Evolutionary conservation across 1,284 basidiomycete species (phyloP), one percentile per base, ranked within the genome.

Genomic region (Tetrapyrgos nigripes): DNA sequence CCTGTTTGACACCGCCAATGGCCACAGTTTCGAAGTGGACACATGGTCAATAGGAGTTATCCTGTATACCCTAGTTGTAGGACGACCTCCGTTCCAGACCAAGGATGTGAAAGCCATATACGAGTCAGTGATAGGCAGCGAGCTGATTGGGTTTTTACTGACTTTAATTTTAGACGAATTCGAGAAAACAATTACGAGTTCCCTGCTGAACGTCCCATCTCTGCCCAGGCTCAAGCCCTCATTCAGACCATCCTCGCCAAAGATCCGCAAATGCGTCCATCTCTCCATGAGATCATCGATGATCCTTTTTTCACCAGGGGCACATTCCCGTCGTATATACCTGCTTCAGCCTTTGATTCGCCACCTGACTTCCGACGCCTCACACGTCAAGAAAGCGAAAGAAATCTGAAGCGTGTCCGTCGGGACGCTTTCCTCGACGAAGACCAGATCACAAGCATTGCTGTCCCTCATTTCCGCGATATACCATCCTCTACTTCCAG

Each of bases 11-110:
- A 94, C 92, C 45, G 93, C 90, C 26, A 96, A 96, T 66, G 96
- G 97, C 0, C 97, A 99, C 76, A 96, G 93, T 71, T 99, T 98
- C 69, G 97, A 98, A 76, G 97, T 98, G 33, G 97, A 99, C 71
- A 92, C 96, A 9, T 99, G 97, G 97, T 95, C 93, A 5, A 92
- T 97, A 53, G 97, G 97, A 11, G 97, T 99, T 53, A 98, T 99
- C 62, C 78, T 98, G 66, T 99, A 99, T 72, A 98, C 97, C 0
- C 87, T 98, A 51, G 80, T 98, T 29, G 85, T 98, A 27, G 97
- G 97, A 29, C 89, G 92, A 45, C 97, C 97, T 1, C 97, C 97
- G 0, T 99, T 99, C 82, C 96, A 98, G 74, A 98, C 96, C 9
- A 96, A 96, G 73, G 95, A 98, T 54, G 96, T 98, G 68, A 96